Percentiles rank a stretch among this genome's conserved stretches.
Conservation (phyloP, 495 filamentous ascomycete species). For the Penicillium taxi region DNA sequence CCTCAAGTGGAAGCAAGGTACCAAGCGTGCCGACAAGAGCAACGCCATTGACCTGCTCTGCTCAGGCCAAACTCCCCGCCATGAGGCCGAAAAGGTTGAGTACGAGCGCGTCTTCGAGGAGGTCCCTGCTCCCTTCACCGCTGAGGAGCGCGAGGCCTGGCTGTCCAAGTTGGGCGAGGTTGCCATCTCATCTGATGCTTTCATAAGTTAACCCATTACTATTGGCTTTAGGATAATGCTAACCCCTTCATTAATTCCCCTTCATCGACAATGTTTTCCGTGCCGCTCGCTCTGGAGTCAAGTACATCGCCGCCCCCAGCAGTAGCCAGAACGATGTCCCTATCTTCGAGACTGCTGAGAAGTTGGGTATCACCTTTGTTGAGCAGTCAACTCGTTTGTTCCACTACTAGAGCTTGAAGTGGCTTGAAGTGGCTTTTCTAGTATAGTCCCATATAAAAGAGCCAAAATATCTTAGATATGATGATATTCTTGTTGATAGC, state of each 20-base stretch:
- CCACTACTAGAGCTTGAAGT: conserved; percentile 79
- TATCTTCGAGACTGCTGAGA: conserved; percentile 87
- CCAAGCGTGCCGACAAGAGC: conserved; percentile 93
- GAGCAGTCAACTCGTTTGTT: conserved; percentile 83
- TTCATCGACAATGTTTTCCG: conserved; percentile 97
- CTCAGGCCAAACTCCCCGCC: conserved; percentile 69
- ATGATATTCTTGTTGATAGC: no score
- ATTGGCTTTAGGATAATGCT: conserved; percentile 8
- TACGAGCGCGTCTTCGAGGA: conserved; percentile 90
- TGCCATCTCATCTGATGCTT: conserved; percentile 85
- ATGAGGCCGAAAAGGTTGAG: conserved; percentile 68
- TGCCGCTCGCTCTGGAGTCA: conserved; percentile 76
- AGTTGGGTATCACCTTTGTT: conserved; percentile 83
- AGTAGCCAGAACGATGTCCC: conserved; percentile 88
- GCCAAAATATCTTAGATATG: no score
- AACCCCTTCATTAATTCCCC: conserved; percentile 61
- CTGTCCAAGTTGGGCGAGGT: conserved; percentile 71
- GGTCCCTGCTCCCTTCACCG: conserved; percentile 75
- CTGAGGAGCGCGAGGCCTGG: conserved; percentile 79
- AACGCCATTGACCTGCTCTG: conserved; percentile 96
- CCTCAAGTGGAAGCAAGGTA: conserved; percentile 94
- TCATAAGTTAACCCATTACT: conserved; percentile 53
- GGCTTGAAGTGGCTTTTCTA: no score
- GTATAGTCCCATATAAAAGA: no score
- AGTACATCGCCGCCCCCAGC: conserved; percentile 88